Conservation (phyloP, 2,329 filamentous ascomycete species). For the Trichoderma atrobrunneum region DNA sequence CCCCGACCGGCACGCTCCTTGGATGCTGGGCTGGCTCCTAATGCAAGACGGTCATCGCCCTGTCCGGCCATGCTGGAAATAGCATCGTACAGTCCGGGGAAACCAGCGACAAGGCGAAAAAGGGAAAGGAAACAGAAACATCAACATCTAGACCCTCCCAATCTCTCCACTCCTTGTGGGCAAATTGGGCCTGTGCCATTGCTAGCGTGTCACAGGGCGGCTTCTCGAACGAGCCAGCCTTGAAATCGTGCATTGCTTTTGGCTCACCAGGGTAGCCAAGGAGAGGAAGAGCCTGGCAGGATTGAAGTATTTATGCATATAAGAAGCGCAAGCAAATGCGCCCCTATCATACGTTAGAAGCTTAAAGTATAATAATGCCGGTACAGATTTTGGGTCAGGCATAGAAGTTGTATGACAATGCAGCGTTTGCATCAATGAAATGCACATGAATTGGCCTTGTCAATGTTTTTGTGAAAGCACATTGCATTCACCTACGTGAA, state of each 20-base stretch:
- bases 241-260: background rate
- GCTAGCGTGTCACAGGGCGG: background rate
- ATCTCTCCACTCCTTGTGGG: background rate
- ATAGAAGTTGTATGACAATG: background rate
- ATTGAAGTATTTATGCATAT: background rate
- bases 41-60: background rate
- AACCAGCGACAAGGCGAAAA: background rate
- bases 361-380: background rate
- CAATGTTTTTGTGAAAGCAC: background rate
- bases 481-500: background rate
- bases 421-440: background rate
- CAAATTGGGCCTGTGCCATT: background rate
- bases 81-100: constrained; percentile 8
- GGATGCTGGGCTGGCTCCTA: background rate
- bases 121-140: background rate
- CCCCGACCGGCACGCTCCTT: background rate
- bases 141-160: background rate
- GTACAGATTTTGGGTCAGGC: background rate
- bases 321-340: background rate
- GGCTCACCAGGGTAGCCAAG: background rate
- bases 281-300: background rate
- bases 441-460: background rate
- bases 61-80: background rate
- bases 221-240: background rate
- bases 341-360: background rate